Conservation (phyloP, 805 yeast genomes). For the Cyberlindnera maritima region DNA sequence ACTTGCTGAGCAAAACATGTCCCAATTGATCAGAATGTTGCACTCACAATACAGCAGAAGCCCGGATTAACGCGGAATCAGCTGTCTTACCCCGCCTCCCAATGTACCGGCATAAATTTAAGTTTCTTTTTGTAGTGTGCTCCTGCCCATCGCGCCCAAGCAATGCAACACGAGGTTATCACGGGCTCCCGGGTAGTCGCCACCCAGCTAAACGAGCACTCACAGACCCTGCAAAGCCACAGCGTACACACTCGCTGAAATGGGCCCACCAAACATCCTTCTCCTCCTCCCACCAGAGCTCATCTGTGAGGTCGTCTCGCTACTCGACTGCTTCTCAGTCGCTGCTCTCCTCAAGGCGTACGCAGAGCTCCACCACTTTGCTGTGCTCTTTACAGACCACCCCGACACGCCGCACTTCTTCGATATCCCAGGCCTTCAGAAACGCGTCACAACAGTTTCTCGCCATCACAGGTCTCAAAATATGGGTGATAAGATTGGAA, state of each 20-base stretch:
- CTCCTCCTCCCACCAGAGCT: constrained; percentile 5
- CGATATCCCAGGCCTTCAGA: constrained; percentile 3
- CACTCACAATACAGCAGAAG: background rate
- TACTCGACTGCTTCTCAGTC: constrained; percentile 6
- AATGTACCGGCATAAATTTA: too few relatives aligned
- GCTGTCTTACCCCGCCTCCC: background rate
- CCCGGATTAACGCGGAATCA: background rate
- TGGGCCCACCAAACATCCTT: constrained; percentile 1
- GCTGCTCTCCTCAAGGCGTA: constrained; percentile 3
- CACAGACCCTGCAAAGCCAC: too few relatives aligned
- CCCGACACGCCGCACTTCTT: constrained; percentile 1
- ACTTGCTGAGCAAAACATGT: too few relatives aligned
- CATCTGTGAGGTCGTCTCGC: background rate
- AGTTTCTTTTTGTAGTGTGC: background rate
- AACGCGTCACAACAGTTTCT: background rate
- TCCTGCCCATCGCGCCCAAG: background rate
- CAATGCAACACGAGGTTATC: background rate
- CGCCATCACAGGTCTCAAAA: background rate
- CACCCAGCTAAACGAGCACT: background rate
- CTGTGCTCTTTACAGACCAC: constrained; percentile 6
- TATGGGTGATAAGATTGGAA: background rate
- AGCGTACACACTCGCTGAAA: background rate
- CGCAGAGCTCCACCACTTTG: constrained; percentile 1
- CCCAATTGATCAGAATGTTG: too few relatives aligned
- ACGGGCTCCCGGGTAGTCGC: background rate